A percentile compares a stretch with the other conserved stretches of the same genome.
Evolutionary conservation across 2,329 filamentous ascomycete genomes (phyloP).

Genomic region (Coleophoma crateriformis): DNA sequence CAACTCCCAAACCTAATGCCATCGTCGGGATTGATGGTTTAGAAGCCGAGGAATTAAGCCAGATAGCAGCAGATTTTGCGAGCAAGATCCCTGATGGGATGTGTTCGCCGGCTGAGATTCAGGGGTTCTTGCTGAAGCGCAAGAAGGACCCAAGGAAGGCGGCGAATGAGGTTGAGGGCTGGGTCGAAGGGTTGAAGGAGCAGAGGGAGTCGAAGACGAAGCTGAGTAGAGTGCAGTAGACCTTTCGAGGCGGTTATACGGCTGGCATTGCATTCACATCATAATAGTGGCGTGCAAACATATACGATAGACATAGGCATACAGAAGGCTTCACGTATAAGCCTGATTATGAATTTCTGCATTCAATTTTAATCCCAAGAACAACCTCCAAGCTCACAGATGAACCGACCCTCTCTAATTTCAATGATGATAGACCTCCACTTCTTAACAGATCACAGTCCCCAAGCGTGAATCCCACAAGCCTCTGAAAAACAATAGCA

Average conservation of each 20-base stretch:
- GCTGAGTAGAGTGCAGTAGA: background rate
- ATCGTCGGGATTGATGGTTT: conserved; percentile 11
- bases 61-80: conserved; percentile 37
- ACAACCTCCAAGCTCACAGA: no score
- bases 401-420: no score
- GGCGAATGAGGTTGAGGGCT: conserved; percentile 43
- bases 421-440: no score
- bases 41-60: conserved; percentile 31
- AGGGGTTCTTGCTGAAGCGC: conserved; percentile 58
- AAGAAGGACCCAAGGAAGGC: conserved; percentile 54
- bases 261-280: no score
- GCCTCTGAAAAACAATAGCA: no score
- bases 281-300: no score
- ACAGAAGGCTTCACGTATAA: no score
- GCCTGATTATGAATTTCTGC: no score
- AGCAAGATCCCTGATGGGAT: conserved; percentile 43
- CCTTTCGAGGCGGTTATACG: background rate
- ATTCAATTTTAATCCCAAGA: no score
- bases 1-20: background rate
- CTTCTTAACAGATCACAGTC: no score
- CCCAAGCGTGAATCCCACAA: no score
- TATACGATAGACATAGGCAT: no score
- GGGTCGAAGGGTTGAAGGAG: conserved; percentile 44
- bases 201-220: conserved; percentile 3
- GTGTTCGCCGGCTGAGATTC: conserved; percentile 57